A percentile compares a stretch with the other conserved stretches of the same genome.
Evolutionary conservation across 75 land plant species (phyloP).

Genomic region (Sequoia sempervirens): DNA sequence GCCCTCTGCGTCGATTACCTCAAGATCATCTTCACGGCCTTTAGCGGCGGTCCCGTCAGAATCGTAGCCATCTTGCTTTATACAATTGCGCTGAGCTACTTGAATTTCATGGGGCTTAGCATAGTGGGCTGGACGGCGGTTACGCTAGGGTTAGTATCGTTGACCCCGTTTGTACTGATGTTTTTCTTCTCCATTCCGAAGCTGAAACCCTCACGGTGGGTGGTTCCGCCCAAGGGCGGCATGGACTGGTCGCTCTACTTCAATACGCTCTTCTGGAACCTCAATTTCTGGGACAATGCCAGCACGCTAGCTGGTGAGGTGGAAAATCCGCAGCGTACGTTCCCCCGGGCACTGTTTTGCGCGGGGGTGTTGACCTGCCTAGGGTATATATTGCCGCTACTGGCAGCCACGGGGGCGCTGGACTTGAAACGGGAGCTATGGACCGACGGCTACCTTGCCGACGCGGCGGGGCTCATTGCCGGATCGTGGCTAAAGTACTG

Average conservation of each 20-base stretch:
- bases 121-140: slow-evolving; percentile 62
- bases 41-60: slow-evolving; percentile 43
- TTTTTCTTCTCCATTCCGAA: slow-evolving; percentile 44
- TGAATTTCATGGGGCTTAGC: slow-evolving; percentile 79
- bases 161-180: slow-evolving; percentile 46
- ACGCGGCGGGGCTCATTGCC: slow-evolving; percentile 50
- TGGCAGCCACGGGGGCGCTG: slow-evolving; percentile 65
- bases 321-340: slow-evolving; percentile 31
- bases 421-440: slow-evolving; percentile 23
- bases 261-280: slow-evolving; percentile 72
- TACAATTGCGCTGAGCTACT: slow-evolving; percentile 51
- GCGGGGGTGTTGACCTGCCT: slow-evolving; percentile 53
- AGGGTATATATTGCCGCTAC: slow-evolving; percentile 55
- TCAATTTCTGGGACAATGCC: slow-evolving; percentile 88
- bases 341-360: slow-evolving; percentile 42
- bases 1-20: slow-evolving; percentile 76
- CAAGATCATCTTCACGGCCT: slow-evolving; percentile 41
- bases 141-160: slow-evolving; percentile 46
- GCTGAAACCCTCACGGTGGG: slow-evolving; percentile 49
- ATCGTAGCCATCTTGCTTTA: slow-evolving; percentile 34
- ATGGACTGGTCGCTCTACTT: no score
- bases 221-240: slow-evolving; percentile 16
- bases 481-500: slow-evolving; percentile 70
- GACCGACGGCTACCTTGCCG: slow-evolving; percentile 63
- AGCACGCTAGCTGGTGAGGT: slow-evolving; percentile 53